Percentiles rank a stretch among this genome's conserved stretches.
These are phyloP conservation scores for Alternaria sp. DNA, from an alignment of 2,329 filamentous ascomycete genomes.

Conservation along the genomic window DNA sequence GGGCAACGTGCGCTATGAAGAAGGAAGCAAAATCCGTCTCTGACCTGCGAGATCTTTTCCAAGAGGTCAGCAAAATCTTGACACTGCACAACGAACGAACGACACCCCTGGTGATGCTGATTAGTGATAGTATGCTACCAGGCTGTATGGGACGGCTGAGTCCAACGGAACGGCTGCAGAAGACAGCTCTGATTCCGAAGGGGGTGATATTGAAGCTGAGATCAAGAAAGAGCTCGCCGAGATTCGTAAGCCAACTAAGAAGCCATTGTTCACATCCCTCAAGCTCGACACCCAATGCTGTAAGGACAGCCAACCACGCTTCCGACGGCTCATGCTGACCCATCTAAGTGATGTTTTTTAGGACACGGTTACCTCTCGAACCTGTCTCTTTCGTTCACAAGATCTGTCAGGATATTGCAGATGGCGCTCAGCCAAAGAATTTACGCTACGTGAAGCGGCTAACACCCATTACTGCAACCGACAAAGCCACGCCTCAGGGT, in stretches of 20 bases:
- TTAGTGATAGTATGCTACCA: constrained; percentile 72
- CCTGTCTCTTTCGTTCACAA: constrained; percentile 67
- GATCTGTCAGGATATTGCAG: constrained; percentile 65
- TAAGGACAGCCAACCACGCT: constrained; percentile 43
- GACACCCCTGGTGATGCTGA: constrained; percentile 24
- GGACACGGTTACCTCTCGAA: constrained; percentile 64
- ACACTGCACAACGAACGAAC: not conserved
- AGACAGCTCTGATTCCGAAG: constrained; percentile 42
- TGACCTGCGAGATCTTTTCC: constrained; percentile 72
- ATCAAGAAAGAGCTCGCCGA: constrained; percentile 75
- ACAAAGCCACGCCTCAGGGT: constrained; percentile 74
- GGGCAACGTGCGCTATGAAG: constrained; percentile 77
- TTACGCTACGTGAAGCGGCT: constrained; percentile 68
- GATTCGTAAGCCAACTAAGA: constrained; percentile 62
- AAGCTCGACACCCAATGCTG: constrained; percentile 65
- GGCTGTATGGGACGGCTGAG: constrained; percentile 55
- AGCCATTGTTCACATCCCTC: constrained; percentile 62
- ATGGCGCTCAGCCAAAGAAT: constrained; percentile 60
- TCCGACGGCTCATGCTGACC: constrained; percentile 23
- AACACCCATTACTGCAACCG: constrained; percentile 66
- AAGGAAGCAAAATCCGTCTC: constrained; percentile 74
- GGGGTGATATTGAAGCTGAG: constrained; percentile 72
- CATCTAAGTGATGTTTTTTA: constrained; percentile 65
- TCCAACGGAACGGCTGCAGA: constrained; percentile 55
- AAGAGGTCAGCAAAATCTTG: constrained; percentile 62